These are phyloP conservation scores for Penicillium sp. DNA, from an alignment of 2,329 filamentous ascomycete genomes.

Conservation along the genomic window DNA sequence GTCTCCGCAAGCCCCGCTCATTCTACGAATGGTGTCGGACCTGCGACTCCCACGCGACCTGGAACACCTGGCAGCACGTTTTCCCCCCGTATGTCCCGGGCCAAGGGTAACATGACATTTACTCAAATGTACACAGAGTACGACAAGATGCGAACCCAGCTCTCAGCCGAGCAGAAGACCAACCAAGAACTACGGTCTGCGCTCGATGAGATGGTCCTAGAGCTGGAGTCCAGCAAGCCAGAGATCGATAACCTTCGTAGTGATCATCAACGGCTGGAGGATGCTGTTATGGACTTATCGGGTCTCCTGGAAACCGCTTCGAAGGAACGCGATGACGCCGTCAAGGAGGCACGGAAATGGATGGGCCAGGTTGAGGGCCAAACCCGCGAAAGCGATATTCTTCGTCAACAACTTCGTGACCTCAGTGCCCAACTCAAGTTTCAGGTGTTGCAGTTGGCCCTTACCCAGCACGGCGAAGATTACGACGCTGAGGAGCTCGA, in stretches of 20 bases:
- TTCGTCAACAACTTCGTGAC: constrained; percentile 85
- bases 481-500: constrained; percentile 77
- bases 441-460: constrained; percentile 82
- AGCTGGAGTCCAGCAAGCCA: constrained; percentile 82
- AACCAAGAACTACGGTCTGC: constrained; percentile 75
- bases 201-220: constrained; percentile 81
- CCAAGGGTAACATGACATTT: constrained; percentile 59
- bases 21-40: constrained; percentile 53
- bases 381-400: constrained; percentile 70
- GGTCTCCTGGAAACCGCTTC: constrained; percentile 80
- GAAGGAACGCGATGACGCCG: constrained; percentile 76
- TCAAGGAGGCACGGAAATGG: constrained; percentile 76
- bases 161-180: constrained; percentile 73
- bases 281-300: constrained; percentile 82
- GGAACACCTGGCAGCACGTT: constrained; percentile 55
- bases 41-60: constrained; percentile 55
- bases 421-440: constrained; percentile 88
- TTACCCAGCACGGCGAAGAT: constrained; percentile 73
- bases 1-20: constrained; percentile 59
- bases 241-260: constrained; percentile 83
- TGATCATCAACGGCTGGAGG: constrained; percentile 78
- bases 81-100: constrained; percentile 58
- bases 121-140: constrained; percentile 68
- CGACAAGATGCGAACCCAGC: constrained; percentile 65
- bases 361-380: constrained; percentile 70